phyloP scores from a whole-genome alignment of 139 green algal genomes.

The Asterochloris erici region DNA sequence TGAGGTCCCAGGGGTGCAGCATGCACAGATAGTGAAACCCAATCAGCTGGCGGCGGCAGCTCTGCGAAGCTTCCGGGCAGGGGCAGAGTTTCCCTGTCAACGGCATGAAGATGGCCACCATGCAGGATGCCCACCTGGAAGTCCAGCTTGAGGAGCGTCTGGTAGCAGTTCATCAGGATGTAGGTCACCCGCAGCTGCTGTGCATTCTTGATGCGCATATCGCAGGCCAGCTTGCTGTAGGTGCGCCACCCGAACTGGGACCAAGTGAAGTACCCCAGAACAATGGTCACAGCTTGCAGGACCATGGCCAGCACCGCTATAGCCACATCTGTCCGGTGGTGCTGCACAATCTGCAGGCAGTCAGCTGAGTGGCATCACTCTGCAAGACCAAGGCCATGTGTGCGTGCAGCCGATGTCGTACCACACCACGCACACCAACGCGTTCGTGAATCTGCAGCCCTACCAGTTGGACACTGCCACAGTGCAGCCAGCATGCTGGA shows the following conservation, averaged over 20 bases:
- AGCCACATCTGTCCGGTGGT: neutral
- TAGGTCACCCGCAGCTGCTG: constrained; percentile 14
- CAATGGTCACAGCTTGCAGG: constrained; percentile 13
- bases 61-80: no score
- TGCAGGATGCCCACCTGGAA: constrained; percentile 11
- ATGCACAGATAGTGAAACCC: no score
- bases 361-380: no score
- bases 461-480: neutral
- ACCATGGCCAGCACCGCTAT: constrained; percentile 14
- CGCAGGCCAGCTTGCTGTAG: constrained; percentile 34
- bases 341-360: no score
- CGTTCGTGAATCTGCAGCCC: neutral
- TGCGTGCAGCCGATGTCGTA: no score
- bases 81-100: no score
- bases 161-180: constrained; percentile 30
- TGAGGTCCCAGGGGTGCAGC: no score
- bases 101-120: no score
- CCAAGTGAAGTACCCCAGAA: constrained; percentile 26
- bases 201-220: constrained; percentile 36
- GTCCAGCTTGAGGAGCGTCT: constrained; percentile 28
- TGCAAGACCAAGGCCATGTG: no score
- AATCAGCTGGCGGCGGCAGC: no score
- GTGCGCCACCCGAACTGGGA: constrained; percentile 35
- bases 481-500: neutral
- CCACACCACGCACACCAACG: no score